Percentiles rank a stretch among this genome's conserved stretches.
Conservation (phyloP, 495 filamentous ascomycete genomes). For the Parathielavia hyrcaniae region DNA sequence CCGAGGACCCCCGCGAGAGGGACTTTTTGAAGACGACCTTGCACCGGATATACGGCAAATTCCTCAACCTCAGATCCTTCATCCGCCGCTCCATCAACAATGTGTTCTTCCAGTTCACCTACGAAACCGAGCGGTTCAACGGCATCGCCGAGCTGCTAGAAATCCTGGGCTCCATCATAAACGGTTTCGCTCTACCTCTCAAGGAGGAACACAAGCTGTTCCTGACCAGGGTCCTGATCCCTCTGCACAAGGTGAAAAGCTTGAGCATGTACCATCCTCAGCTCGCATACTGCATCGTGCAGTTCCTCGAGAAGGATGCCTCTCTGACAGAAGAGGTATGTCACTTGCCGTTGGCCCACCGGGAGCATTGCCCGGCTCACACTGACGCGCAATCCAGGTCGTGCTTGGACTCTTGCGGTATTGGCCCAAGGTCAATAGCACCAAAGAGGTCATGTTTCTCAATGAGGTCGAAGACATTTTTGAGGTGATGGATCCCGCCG, state of each 20-base stretch:
- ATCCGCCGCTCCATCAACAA: constrained; percentile 99
- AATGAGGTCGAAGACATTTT: constrained; percentile 99
- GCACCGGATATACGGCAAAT: constrained; percentile 98
- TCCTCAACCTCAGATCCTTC: constrained; percentile 93
- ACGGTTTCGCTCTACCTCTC: constrained; percentile 91
- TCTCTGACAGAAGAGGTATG: constrained; percentile 90
- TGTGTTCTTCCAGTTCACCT: constrained; percentile 99
- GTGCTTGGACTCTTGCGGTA: constrained; percentile 91
- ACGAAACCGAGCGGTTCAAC: constrained; percentile 98
- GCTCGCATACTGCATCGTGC: constrained; percentile 97
- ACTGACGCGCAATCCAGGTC: constrained; percentile 50
- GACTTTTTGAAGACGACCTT: constrained; percentile 98
- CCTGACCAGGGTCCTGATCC: constrained; percentile 85
- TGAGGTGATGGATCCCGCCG: constrained; percentile 98
- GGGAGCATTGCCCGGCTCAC: not conserved
- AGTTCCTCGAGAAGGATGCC: constrained; percentile 98
- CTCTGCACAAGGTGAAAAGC: constrained; percentile 96
- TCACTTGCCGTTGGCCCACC: not conserved
- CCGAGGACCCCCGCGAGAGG: constrained; percentile 92
- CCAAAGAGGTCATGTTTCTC: constrained; percentile 99
- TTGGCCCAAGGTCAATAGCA: constrained; percentile 99
- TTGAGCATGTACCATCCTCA: constrained; percentile 99
- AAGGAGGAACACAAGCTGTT: constrained; percentile 99
- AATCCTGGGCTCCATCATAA: constrained; percentile 98
- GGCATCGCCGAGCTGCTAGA: constrained; percentile 95